phyloP scores from a whole-genome alignment of 139 green algal species.

The Haematococcus lacustris region DNA sequence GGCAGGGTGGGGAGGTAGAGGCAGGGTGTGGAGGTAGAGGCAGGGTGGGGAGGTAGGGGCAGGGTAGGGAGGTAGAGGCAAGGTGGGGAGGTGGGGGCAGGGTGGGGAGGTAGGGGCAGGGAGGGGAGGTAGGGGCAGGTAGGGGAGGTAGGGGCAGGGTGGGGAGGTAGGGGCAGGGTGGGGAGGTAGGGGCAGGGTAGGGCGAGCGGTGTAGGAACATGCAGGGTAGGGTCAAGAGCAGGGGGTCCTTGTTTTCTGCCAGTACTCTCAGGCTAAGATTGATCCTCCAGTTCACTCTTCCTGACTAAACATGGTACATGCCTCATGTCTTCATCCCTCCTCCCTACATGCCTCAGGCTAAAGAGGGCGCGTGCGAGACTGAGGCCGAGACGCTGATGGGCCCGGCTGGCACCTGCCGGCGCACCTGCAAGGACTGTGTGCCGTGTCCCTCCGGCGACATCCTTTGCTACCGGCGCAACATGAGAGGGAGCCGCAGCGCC shows the following conservation, averaged over 20 bases:
- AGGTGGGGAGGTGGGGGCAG: too few relatives aligned
- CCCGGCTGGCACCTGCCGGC: conserved; percentile 35
- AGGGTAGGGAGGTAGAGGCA: too few relatives aligned
- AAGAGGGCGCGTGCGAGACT: conserved; percentile 17
- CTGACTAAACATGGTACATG: not conserved
- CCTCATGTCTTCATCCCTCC: not conserved
- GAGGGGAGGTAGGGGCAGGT: too few relatives aligned
- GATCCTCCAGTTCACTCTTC: not conserved
- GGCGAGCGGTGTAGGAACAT: too few relatives aligned
- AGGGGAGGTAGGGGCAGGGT: too few relatives aligned
- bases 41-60: conserved; percentile 2
- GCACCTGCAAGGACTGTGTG: conserved; percentile 39
- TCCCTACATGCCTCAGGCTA: not conserved
- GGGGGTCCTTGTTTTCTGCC: not conserved
- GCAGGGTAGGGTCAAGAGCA: not conserved
- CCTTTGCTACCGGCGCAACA: conserved; percentile 38
- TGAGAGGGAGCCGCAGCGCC: conserved; percentile 23
- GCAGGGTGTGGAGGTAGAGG: not conserved
- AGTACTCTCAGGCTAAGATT: not conserved
- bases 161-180: too few relatives aligned
- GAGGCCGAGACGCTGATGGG: not conserved
- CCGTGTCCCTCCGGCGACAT: conserved; percentile 34
- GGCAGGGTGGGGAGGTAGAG: not conserved
- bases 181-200: too few relatives aligned
- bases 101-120: too few relatives aligned